Conservation (phyloP, 176 grass and related monocot species). For the Ananas comosus region DNA sequence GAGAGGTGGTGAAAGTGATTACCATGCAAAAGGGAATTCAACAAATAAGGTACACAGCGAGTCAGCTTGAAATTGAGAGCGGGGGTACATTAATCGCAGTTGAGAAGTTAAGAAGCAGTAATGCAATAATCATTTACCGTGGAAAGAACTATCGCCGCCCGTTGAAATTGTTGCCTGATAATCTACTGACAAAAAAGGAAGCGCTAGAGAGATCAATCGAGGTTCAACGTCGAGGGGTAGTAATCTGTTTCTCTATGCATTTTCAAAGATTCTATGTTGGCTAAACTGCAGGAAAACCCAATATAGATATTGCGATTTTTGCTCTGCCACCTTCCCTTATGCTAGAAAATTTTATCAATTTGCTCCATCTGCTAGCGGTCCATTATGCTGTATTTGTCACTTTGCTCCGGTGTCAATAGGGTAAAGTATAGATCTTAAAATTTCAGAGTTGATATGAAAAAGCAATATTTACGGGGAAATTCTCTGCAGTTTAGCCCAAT, state of each 20-base stretch:
- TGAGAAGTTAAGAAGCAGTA: slow-evolving; percentile 49
- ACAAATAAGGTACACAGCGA: slow-evolving; percentile 53
- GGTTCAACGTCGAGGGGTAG: slow-evolving; percentile 68
- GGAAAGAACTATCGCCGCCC: slow-evolving; percentile 73
- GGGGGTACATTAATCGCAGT: slow-evolving; percentile 59
- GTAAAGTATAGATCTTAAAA: too few species aligned
- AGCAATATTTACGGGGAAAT: too few species aligned
- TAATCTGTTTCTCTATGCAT: not conserved
- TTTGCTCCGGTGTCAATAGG: too few species aligned
- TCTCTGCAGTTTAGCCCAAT: too few species aligned
- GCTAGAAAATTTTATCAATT: too few species aligned
- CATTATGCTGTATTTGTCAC: too few species aligned
- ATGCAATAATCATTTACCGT: slow-evolving; percentile 86
- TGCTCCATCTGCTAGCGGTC: too few species aligned
- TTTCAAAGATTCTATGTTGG: not conserved
- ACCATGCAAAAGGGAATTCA: slow-evolving; percentile 45
- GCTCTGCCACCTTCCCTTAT: too few species aligned
- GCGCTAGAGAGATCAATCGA: slow-evolving; percentile 76
- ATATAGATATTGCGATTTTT: too few species aligned
- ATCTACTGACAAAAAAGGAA: slow-evolving; percentile 72
- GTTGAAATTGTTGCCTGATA: slow-evolving; percentile 38
- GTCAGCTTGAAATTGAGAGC: slow-evolving; percentile 62
- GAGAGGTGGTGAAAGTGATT: slow-evolving; percentile 86
- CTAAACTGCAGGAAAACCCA: not conserved
- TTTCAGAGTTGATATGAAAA: too few species aligned